Evolutionary conservation across 2,329 filamentous ascomycete species (phyloP).

Genomic region (Mollisiaceae sp.): DNA sequence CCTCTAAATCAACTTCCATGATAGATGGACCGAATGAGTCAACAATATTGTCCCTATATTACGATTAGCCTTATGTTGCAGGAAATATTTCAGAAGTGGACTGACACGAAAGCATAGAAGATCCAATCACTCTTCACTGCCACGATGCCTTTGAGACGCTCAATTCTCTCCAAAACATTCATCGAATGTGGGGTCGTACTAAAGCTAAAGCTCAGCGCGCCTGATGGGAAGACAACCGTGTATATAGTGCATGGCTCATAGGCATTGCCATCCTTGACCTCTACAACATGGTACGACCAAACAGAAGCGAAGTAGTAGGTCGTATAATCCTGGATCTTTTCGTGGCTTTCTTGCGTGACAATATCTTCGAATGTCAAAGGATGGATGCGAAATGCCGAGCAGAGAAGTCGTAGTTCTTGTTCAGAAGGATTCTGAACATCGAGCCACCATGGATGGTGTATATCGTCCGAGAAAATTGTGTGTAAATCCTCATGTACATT

Average conservation of each 20-base stretch:
- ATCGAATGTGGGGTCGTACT: conserved; percentile 80
- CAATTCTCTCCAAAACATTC: conserved; percentile 87
- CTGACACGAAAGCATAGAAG: conserved; percentile 92
- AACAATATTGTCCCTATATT: conserved; percentile 82
- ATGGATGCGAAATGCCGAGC: conserved; percentile 91
- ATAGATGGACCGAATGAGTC: conserved; percentile 91
- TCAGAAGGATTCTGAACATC: conserved; percentile 88
- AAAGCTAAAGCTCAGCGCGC: conserved; percentile 91
- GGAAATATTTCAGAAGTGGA: conserved; percentile 22
- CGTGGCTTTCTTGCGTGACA: conserved; percentile 86
- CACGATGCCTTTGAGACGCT: conserved; percentile 88
- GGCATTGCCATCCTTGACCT: conserved; percentile 47
- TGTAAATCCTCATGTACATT: conserved; percentile 1
- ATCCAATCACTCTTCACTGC: conserved; percentile 95
- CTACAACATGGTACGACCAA: conserved; percentile 80
- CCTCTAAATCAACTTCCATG: conserved; percentile 80
- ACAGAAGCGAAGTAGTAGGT: conserved; percentile 98
- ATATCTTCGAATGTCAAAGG: conserved; percentile 95
- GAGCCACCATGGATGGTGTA: conserved; percentile 73
- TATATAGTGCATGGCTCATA: conserved; percentile 94
- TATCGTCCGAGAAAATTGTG: conserved; percentile 13
- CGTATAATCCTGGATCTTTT: conserved; percentile 95
- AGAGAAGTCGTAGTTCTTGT: conserved; percentile 85
- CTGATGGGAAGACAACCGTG: conserved; percentile 91
- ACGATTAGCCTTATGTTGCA: neutral